Evolutionary conservation across 495 filamentous ascomycete genomes (phyloP).

Genomic region (Elasticomyces elasticus): DNA sequence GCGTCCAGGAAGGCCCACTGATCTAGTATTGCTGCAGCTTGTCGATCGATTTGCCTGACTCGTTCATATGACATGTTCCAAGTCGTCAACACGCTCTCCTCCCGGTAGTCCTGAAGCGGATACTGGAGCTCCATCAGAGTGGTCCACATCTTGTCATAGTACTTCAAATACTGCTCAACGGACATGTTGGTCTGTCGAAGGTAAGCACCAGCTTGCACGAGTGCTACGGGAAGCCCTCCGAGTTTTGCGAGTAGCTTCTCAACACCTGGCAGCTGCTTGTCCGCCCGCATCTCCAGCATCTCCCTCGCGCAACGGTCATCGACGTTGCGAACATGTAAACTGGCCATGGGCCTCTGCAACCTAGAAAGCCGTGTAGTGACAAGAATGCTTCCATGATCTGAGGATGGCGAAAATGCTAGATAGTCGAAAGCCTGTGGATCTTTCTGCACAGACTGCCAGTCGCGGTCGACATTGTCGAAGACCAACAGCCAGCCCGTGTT

Average conservation of each 20-base stretch:
- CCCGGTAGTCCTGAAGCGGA: neutral
- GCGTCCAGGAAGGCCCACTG: neutral
- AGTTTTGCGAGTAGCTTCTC: no score
- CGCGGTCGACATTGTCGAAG: conserved; percentile 37
- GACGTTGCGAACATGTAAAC: neutral
- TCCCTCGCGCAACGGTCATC: no score
- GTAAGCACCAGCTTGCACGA: neutral
- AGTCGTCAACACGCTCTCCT: neutral
- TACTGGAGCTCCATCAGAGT: neutral
- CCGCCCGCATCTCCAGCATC: no score
- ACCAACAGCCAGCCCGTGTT: conserved; percentile 36
- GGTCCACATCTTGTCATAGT: neutral
- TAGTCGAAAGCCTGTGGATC: conserved; percentile 30
- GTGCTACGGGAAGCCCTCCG: neutral
- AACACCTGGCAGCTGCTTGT: no score
- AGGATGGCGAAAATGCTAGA: conserved; percentile 27
- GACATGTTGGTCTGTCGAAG: neutral
- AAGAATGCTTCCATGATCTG: conserved; percentile 36
- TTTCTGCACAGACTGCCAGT: conserved; percentile 20
- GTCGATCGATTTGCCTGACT: neutral
- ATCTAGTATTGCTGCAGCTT: neutral
- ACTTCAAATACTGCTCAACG: neutral
- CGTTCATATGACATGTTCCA: neutral
- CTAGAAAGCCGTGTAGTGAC: conserved; percentile 34
- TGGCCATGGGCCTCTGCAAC: conserved; percentile 9